Conservation (phyloP, 768 basidiomycete species). For the Panaeolus papilionaceus region DNA sequence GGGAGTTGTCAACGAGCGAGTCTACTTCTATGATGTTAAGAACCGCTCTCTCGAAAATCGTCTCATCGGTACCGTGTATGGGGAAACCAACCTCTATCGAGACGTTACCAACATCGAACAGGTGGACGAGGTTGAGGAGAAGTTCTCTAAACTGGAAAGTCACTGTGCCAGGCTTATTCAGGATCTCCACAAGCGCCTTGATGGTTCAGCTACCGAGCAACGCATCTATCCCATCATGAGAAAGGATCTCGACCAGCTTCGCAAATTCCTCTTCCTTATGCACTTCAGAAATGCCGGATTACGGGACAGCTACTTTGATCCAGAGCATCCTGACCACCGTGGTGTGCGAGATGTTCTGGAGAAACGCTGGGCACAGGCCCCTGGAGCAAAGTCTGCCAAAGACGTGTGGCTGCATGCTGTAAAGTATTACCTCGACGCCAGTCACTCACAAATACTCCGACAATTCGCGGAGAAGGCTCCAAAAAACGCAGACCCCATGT, state of each 20-base stretch:
- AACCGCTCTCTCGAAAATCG: slow-evolving; percentile 24
- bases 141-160: slow-evolving; percentile 34
- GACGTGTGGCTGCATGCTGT: slow-evolving; percentile 39
- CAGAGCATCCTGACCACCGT: slow-evolving; percentile 32
- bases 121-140: slow-evolving; percentile 35
- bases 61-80: slow-evolving; percentile 27
- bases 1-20: not conserved
- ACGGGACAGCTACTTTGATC: slow-evolving; percentile 33
- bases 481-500: not conserved
- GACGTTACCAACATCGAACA: slow-evolving; percentile 28
- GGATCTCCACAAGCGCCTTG: slow-evolving; percentile 22
- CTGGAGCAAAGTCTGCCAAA: slow-evolving; percentile 23
- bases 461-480: not conserved
- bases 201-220: not conserved
- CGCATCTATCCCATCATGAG: slow-evolving; percentile 30
- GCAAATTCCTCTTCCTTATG: slow-evolving; percentile 46
- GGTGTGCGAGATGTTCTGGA: slow-evolving; percentile 30
- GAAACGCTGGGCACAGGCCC: slow-evolving; percentile 24
- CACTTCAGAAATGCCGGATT: slow-evolving; percentile 33
- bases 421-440: slow-evolving; percentile 38
- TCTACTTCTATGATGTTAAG: slow-evolving; percentile 30
- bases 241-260: slow-evolving; percentile 33
- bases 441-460: slow-evolving; percentile 24
- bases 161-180: slow-evolving; percentile 31
- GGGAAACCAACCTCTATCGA: slow-evolving; percentile 33